These are phyloP conservation scores for Thermothelomyces thermophilus DNA, from an alignment of 2,329 filamentous ascomycete genomes.

Conservation along the genomic window DNA sequence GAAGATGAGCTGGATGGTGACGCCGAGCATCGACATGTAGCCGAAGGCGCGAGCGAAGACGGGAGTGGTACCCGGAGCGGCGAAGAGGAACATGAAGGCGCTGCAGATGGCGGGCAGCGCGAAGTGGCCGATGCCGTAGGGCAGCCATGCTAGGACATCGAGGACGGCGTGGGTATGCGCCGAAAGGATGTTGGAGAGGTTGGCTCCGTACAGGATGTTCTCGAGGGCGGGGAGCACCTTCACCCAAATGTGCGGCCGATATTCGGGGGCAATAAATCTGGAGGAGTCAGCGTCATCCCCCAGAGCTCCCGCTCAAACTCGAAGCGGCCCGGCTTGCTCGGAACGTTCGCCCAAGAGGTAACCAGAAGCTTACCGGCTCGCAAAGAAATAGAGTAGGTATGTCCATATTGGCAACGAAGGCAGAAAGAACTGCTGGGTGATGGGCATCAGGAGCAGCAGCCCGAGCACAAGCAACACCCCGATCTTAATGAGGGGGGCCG, in stretches of 20 bases:
- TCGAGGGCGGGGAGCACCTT: slow-evolving; percentile 89
- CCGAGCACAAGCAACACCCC: slow-evolving; percentile 61
- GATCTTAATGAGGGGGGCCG: slow-evolving; percentile 73
- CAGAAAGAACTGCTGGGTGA: slow-evolving; percentile 85
- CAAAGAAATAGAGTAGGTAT: slow-evolving; percentile 88
- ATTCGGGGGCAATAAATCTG: slow-evolving; percentile 84
- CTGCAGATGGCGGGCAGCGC: slow-evolving; percentile 76
- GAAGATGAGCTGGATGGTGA: slow-evolving; percentile 81
- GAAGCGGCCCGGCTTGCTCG: not conserved
- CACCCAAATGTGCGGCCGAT: slow-evolving; percentile 90
- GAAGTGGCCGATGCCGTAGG: slow-evolving; percentile 88
- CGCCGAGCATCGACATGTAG: slow-evolving; percentile 84
- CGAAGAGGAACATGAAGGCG: slow-evolving; percentile 77
- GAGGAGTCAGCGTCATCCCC: not conserved
- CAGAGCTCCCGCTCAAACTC: not conserved
- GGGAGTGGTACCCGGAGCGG: slow-evolving; percentile 75
- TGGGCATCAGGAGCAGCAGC: slow-evolving; percentile 68
- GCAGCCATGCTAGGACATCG: slow-evolving; percentile 86
- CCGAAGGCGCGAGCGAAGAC: slow-evolving; percentile 84
- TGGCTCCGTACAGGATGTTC: slow-evolving; percentile 93
- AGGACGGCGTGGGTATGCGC: slow-evolving; percentile 78
- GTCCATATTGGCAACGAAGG: slow-evolving; percentile 78
- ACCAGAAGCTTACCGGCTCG: slow-evolving; percentile 67
- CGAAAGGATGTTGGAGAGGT: slow-evolving; percentile 91
- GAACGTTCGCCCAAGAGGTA: not conserved